Evolutionary conservation across 177 flowering plant genomes (phyloP).

Genomic region (Vitis hybrid): DNA sequence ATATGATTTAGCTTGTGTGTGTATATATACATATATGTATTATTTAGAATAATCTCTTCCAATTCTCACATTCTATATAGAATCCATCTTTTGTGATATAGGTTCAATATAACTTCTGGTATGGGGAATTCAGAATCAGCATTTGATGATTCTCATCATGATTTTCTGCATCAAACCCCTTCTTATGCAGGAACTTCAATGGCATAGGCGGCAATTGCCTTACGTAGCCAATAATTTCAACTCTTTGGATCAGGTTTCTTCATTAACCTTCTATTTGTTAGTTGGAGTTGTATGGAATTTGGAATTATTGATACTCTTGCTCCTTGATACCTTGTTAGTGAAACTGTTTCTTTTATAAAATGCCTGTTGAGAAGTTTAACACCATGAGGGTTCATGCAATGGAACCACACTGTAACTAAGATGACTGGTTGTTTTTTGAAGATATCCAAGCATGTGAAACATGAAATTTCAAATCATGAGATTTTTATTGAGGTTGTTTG

Average conservation of each 20-base stretch:
- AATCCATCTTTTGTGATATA: background rate
- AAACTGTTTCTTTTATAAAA: background rate
- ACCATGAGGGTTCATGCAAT: background rate
- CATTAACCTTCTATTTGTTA: background rate
- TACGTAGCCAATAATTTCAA: constrained; percentile 49
- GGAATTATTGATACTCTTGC: constrained; percentile 3
- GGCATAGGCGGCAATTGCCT: constrained; percentile 15
- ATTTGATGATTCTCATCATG: constrained; percentile 14
- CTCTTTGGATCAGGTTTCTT: constrained; percentile 55
- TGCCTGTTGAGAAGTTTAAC: background rate
- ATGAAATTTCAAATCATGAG: too few species aligned
- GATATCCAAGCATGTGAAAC: too few species aligned
- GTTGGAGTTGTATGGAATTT: background rate
- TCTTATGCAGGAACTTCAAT: constrained; percentile 12
- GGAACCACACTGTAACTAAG: too few species aligned
- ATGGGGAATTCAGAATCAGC: constrained; percentile 41
- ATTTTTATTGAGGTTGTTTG: too few species aligned
- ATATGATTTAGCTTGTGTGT: too few species aligned
- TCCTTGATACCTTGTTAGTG: background rate
- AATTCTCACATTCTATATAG: background rate
- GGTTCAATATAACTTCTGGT: background rate
- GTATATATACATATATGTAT: background rate
- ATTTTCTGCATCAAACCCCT: constrained; percentile 12
- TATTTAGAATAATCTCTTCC: background rate
- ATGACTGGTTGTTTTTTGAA: too few species aligned